A percentile compares a stretch with the other conserved stretches of the same genome.
phyloP scores from a whole-genome alignment of 768 basidiomycete genomes.

The Podaxis mareebaensis region DNA sequence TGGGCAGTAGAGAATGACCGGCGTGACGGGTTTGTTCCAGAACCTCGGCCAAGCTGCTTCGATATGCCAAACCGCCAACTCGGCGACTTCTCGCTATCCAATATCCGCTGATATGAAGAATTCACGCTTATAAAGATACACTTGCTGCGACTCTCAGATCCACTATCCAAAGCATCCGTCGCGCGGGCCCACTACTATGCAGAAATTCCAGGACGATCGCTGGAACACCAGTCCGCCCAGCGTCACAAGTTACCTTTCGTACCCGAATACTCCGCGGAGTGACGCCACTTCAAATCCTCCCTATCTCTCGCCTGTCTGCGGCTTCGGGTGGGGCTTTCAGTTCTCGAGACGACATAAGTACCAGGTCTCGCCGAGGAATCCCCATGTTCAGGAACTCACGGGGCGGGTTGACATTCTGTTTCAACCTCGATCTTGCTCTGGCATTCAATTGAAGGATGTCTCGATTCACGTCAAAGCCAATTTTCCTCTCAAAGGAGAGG shows the following conservation, averaged over 20 bases:
- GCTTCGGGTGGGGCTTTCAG: slow-evolving; percentile 6
- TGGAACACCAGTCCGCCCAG: slow-evolving; percentile 7
- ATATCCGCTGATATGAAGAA: too few species aligned
- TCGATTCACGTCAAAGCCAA: not conserved
- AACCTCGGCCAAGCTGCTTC: too few species aligned
- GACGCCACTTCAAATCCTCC: not conserved
- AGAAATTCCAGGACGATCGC: not conserved
- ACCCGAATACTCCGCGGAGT: not conserved
- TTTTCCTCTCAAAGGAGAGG: not conserved
- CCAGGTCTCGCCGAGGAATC: not conserved
- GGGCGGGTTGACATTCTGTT: not conserved
- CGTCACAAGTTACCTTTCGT: not conserved
- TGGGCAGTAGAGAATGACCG: too few species aligned
- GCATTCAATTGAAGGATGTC: not conserved
- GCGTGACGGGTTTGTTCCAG: too few species aligned
- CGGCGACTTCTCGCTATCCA: too few species aligned
- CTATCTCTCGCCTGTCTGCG: slow-evolving; percentile 4
- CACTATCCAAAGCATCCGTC: too few species aligned
- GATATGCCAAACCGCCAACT: too few species aligned
- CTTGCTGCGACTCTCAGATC: too few species aligned
- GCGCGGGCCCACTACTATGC: not conserved
- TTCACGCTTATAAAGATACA: too few species aligned
- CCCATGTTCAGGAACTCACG: slow-evolving; percentile 6
- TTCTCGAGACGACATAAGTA: not conserved
- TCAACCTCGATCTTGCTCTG: not conserved